Percentiles rank a stretch among this genome's conserved stretches.
These are phyloP conservation scores for Claviceps maximensis DNA, from an alignment of 2,329 filamentous ascomycete species.

Conservation along the genomic window DNA sequence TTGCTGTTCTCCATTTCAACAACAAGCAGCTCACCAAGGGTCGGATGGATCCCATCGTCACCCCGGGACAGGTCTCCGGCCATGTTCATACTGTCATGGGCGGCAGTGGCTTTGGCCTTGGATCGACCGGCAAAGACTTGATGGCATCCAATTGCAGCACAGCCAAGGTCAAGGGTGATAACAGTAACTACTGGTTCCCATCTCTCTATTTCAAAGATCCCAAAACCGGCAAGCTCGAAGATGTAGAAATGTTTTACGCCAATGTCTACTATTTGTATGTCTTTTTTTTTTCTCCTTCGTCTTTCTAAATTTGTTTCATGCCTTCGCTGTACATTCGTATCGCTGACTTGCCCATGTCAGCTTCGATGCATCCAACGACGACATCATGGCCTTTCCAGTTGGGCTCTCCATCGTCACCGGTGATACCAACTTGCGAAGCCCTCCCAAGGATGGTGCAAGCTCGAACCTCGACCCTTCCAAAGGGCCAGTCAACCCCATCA, in stretches of 20 bases:
- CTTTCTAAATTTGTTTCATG: too few species aligned
- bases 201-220: constrained; percentile 54
- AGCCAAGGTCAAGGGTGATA: constrained; percentile 53
- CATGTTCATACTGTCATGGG: constrained; percentile 63
- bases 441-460: constrained; percentile 38
- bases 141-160: constrained; percentile 54
- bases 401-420: constrained; percentile 62
- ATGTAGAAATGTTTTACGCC: constrained; percentile 58
- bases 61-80: constrained; percentile 39
- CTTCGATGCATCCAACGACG: constrained; percentile 50
- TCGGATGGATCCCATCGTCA: constrained; percentile 55
- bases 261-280: constrained; percentile 60
- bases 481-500: constrained; percentile 39
- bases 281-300: not conserved
- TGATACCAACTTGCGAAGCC: constrained; percentile 42
- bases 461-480: constrained; percentile 37
- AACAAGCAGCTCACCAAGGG: constrained; percentile 49
- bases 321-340: not conserved
- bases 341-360: constrained; percentile 13
- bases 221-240: constrained; percentile 47
- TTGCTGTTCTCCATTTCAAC: constrained; percentile 60
- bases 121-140: constrained; percentile 47
- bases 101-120: constrained; percentile 52
- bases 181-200: constrained; percentile 68
- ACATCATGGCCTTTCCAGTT: constrained; percentile 54